Conservation (phyloP, 2,329 filamentous ascomycete species). For the Blastomyces silverae region DNA sequence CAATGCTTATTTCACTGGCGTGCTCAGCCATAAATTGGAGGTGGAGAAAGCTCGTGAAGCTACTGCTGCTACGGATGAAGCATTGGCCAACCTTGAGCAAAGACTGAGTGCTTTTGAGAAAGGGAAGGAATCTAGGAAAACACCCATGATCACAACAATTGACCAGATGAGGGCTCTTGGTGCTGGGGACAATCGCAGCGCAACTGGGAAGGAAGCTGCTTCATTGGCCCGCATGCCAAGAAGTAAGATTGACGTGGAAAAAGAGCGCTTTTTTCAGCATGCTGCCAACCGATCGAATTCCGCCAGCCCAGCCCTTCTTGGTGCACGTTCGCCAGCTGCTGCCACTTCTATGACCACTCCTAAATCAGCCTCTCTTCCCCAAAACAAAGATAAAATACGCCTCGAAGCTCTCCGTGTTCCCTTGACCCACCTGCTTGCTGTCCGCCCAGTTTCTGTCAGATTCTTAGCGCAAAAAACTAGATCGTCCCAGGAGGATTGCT, state of each 20-base stretch:
- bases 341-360: conserved; percentile 34
- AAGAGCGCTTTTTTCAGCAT: conserved; percentile 38
- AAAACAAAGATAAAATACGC: conserved; percentile 34
- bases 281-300: conserved; percentile 37
- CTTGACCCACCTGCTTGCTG: conserved; percentile 49
- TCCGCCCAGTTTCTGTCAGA: conserved; percentile 44
- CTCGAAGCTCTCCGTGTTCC: conserved; percentile 42
- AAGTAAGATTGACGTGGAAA: conserved; percentile 38
- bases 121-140: conserved; percentile 55
- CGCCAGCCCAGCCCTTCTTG: conserved; percentile 38
- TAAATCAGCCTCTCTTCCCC: conserved; percentile 39
- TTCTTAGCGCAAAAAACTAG: conserved; percentile 44
- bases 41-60: conserved; percentile 50
- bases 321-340: conserved; percentile 33
- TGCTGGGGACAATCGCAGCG: conserved; percentile 31
- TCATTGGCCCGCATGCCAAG: conserved; percentile 30
- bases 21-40: conserved; percentile 52
- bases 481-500: conserved; percentile 45
- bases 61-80: conserved; percentile 52
- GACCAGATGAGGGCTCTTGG: conserved; percentile 35
- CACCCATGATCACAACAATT: conserved; percentile 35
- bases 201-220: conserved; percentile 28
- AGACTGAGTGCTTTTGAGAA: conserved; percentile 54
- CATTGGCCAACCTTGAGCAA: conserved; percentile 53
- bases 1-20: conserved; percentile 50